Conservation (phyloP, 169 alveolate species). For the Miamiensis avidus region DNA sequence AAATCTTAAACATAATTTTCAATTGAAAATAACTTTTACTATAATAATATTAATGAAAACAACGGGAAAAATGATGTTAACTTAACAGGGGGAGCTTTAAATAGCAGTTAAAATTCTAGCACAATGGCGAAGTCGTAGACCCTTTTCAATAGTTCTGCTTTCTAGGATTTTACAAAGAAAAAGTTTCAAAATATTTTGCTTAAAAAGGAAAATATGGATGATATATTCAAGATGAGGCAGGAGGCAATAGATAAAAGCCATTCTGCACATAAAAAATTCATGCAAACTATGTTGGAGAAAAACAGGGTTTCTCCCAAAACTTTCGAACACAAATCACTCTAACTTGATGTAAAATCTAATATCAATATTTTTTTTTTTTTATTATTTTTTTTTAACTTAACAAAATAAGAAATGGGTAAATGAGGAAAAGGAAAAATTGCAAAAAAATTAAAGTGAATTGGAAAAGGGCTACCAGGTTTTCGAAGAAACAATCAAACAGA, state of each 20-base stretch:
- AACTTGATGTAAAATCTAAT: neutral
- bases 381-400: neutral
- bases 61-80: too few relatives aligned
- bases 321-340: neutral
- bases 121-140: neutral
- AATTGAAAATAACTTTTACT: too few relatives aligned
- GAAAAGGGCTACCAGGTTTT: conserved; percentile 21
- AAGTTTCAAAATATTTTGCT: conserved; percentile 1
- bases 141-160: neutral
- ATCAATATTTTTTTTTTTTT: too few relatives aligned
- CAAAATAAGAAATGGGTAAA: neutral
- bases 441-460: conserved; percentile 4
- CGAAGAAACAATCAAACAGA: conserved; percentile 11
- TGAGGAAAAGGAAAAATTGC: neutral
- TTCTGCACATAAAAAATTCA: neutral
- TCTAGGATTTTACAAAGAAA: neutral
- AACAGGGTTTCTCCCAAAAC: neutral
- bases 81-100: too few relatives aligned
- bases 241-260: neutral
- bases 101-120: too few relatives aligned
- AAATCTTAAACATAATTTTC: too few relatives aligned
- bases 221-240: conserved; percentile 17
- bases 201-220: conserved; percentile 16
- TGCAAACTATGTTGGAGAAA: conserved; percentile 2
- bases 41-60: too few relatives aligned